Base-by-base conservation (phyloP, 768 basidiomycete genomes). In the Mycena maculata region DNA sequence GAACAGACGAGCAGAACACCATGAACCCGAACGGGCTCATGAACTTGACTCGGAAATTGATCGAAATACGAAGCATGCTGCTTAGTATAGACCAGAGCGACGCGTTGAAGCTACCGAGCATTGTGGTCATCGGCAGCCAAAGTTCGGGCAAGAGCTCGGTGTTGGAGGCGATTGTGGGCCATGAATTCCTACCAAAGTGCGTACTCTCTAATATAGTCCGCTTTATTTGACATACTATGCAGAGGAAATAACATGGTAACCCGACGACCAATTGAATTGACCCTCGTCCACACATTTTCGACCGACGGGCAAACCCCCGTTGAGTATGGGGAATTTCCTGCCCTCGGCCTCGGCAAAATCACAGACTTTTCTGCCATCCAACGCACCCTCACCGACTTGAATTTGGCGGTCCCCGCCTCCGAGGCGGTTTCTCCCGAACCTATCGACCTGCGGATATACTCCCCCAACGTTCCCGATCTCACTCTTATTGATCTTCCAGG, bases 201-300 rank as follows among this genome's bases (percentile, higher is more conserved):
- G 95, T 85, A 3, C 48, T 39, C 45, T 31, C 41, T 60, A 23
- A 20, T 25, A 41, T 39, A 30, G 11, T 25, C 53, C 45, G 31
- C 50, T 47, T 23, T 20, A 47, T 33, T 60, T 45, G 55, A 68
- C 22, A 16, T 39, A 20, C 11, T n/a, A 57, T 62, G 7, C 74
- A 99, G 97, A 81, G 98, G 98, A 60, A 92, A 95, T 78, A 99
- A 99, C 79, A 99, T 99, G 98, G 98, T 99, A 36, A 99, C 98
- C 2, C 92, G 98, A 1, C 91, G 98, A 59, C 98, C 98, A 2
- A 98, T 99, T 73, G 98, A 99, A 76, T 88, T 99, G 65, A 99
- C 98, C 4, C 90, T 99, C 52, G 91, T 99, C 63, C 95, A 99
- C 75, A 97, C 93, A 0, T 95, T 95, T 23, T 76, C 86, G 20